Percentiles rank a stretch among this genome's conserved stretches.
These are phyloP conservation scores for Alternaria solani DNA, from an alignment of 2,329 filamentous ascomycete species.

Conservation along the genomic window DNA sequence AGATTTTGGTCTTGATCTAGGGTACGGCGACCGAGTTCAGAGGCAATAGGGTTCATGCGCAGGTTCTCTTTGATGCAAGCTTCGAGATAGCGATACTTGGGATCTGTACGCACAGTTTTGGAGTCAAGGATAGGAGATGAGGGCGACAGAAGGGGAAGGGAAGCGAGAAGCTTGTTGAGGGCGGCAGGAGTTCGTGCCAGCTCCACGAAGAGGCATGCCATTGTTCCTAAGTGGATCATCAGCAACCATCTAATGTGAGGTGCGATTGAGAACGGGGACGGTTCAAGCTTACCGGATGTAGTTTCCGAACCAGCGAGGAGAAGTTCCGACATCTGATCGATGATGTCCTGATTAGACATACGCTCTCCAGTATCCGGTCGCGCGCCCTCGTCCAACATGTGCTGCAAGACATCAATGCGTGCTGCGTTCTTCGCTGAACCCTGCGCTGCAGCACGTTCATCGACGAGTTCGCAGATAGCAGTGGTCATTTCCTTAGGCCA, in stretches of 20 bases:
- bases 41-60: constrained; percentile 2
- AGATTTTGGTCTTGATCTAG: neutral
- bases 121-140: neutral
- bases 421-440: neutral
- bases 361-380: constrained; percentile 8
- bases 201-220: constrained; percentile 6
- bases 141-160: neutral
- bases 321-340: constrained; percentile 7
- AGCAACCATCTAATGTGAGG: neutral
- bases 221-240: neutral
- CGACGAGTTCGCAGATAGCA: constrained; percentile 9
- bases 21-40: constrained; percentile 4
- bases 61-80: neutral
- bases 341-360: constrained; percentile 6
- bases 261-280: neutral
- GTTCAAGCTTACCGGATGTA: neutral
- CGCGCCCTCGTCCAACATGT: constrained; percentile 5
- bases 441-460: constrained; percentile 4
- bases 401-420: constrained; percentile 8
- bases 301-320: constrained; percentile 5
- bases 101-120: neutral
- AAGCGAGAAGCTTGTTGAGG: constrained; percentile 3
- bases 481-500: constrained; percentile 8
- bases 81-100: neutral
- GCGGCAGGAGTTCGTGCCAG: constrained; percentile 2